phyloP scores from a whole-genome alignment of 106 monocot genomes.

The Apostasia ramifera region DNA sequence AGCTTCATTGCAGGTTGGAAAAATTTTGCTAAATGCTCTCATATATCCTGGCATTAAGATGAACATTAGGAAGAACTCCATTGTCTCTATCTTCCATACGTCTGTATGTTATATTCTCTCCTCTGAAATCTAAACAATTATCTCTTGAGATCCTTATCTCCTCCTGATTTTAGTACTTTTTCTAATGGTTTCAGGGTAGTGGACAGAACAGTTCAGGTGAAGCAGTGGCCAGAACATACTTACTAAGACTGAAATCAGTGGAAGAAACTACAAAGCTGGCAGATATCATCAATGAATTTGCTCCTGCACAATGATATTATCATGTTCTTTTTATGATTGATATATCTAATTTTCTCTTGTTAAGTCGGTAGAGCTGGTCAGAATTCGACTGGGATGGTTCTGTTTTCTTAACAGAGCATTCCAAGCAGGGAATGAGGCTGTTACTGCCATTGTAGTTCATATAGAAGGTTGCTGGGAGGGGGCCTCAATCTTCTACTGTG shows the following conservation, averaged over 20 bases:
- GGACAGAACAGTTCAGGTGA: slow-evolving; percentile 8
- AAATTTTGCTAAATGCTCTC: slow-evolving; percentile 84
- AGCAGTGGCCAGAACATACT: slow-evolving; percentile 62
- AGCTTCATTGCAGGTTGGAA: slow-evolving; percentile 60
- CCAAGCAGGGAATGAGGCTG: too few relatives aligned
- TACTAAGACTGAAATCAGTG: slow-evolving; percentile 58
- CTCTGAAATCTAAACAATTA: not conserved
- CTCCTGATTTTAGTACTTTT: not conserved
- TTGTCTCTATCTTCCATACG: slow-evolving; percentile 82
- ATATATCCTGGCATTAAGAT: slow-evolving; percentile 86
- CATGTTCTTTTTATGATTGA: not conserved
- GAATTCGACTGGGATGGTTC: too few relatives aligned
- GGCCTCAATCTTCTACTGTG: too few relatives aligned
- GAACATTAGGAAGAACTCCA: slow-evolving; percentile 74
- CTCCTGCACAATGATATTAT: slow-evolving; percentile 37
- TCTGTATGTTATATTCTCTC: slow-evolving; percentile 23
- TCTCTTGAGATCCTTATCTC: too few relatives aligned
- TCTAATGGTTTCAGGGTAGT: slow-evolving; percentile 19
- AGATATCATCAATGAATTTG: slow-evolving; percentile 57
- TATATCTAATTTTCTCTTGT: too few relatives aligned
- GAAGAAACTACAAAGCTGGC: slow-evolving; percentile 76
- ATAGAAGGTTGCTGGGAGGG: too few relatives aligned
- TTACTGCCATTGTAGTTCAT: too few relatives aligned
- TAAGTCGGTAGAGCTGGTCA: too few relatives aligned
- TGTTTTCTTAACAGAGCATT: too few relatives aligned